A percentile compares a stretch with the other conserved stretches of the same genome.
These are phyloP conservation scores for Curvularia verruculosa DNA, from an alignment of 2,329 filamentous ascomycete species.

Conservation along the genomic window DNA sequence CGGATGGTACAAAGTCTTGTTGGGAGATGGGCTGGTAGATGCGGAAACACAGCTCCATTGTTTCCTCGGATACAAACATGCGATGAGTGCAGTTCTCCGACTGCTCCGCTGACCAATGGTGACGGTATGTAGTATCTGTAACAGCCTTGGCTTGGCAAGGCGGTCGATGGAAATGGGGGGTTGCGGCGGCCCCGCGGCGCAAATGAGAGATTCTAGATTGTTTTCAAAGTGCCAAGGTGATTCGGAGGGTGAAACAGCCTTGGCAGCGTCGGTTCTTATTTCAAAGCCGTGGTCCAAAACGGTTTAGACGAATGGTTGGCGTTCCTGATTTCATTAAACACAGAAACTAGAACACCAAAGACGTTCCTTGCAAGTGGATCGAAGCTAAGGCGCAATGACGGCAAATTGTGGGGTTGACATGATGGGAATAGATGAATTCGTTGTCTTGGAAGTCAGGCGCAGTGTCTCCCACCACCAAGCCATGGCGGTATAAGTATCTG, in stretches of 20 bases:
- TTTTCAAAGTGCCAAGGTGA: slow-evolving; percentile 7
- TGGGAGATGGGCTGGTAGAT: neutral
- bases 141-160: neutral
- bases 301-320: slow-evolving; percentile 17
- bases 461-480: slow-evolving; percentile 2
- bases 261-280: slow-evolving; percentile 18
- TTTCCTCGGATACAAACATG: neutral
- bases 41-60: neutral
- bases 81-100: neutral
- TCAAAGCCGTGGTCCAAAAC: too few species aligned
- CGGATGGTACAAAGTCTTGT: neutral
- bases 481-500: slow-evolving; percentile 9
- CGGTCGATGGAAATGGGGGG: neutral
- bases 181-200: neutral
- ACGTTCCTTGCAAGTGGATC: neutral
- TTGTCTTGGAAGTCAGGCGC: slow-evolving; percentile 4
- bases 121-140: too few species aligned
- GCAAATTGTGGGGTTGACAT: slow-evolving; percentile 2
- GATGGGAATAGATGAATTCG: slow-evolving; percentile 15
- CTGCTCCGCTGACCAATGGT: neutral
- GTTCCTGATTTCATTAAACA: slow-evolving; percentile 13
- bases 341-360: slow-evolving; percentile 13
- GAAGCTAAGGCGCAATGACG: slow-evolving; percentile 4
- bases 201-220: slow-evolving; percentile 2
- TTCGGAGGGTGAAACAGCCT: slow-evolving; percentile 21